Percentiles rank a stretch among this genome's conserved stretches.
Evolutionary conservation across 192 early-diverging fungal genomes (phyloP).

Genomic region (Gaertneriomyces sp.): DNA sequence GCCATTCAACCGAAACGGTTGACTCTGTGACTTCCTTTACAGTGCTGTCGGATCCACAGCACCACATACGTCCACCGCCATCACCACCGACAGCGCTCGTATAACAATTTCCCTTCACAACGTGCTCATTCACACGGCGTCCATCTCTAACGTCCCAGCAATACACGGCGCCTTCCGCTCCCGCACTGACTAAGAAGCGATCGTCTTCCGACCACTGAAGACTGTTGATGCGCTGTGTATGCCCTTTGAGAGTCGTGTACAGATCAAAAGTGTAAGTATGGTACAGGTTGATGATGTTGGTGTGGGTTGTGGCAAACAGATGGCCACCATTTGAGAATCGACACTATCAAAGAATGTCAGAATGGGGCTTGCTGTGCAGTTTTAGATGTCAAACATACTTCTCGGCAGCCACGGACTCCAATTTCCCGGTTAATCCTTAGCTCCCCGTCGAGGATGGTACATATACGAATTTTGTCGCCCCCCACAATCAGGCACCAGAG

Average conservation of each 20-base stretch:
- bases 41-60: conserved; percentile 50
- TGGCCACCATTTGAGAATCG: conserved; percentile 55
- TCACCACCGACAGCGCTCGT: conserved; percentile 37
- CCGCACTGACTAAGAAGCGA: conserved; percentile 44
- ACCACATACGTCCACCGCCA: conserved; percentile 49
- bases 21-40: conserved; percentile 64
- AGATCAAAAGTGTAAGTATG: conserved; percentile 54
- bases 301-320: conserved; percentile 53
- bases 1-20: conserved; percentile 45
- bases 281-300: conserved; percentile 53
- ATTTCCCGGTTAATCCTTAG: conserved; percentile 51
- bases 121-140: conserved; percentile 55
- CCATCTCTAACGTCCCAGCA: conserved; percentile 44
- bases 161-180: conserved; percentile 60
- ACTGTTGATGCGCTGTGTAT: conserved; percentile 52
- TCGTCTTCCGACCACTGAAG: conserved; percentile 55
- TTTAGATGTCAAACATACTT: conserved; percentile 26
- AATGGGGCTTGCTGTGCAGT: conserved; percentile 1
- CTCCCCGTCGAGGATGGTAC: conserved; percentile 59
- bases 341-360: conserved; percentile 31
- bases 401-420: conserved; percentile 48
- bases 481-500: conserved; percentile 55
- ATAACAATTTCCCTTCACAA: conserved; percentile 51
- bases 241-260: conserved; percentile 51
- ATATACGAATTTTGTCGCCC: conserved; percentile 54